Conservation (phyloP, 2,329 filamentous ascomycete species). For the Fusarium mangiferae region DNA sequence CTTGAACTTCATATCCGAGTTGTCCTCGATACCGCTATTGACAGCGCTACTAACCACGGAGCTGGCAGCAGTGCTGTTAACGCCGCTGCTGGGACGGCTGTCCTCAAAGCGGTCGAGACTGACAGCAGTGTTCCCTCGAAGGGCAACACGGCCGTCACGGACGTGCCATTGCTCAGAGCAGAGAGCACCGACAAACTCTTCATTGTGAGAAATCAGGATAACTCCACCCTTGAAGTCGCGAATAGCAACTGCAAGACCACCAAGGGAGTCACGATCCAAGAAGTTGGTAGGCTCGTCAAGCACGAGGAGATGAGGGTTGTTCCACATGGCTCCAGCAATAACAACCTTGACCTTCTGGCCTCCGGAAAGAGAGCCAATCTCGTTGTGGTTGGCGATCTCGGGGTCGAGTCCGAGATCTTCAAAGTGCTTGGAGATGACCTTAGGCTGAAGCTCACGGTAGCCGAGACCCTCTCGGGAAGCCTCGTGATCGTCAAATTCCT, state of each 20-base stretch:
- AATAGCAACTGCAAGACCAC: conserved; percentile 96
- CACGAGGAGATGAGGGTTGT: conserved; percentile 96
- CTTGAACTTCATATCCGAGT: conserved; percentile 84
- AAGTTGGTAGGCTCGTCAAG: conserved; percentile 99
- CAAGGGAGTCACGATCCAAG: conserved; percentile 96
- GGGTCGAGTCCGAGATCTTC: conserved; percentile 96
- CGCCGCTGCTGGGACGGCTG: conserved; percentile 68
- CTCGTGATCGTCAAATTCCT: conserved; percentile 99
- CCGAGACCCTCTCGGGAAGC: conserved; percentile 98
- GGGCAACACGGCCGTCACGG: conserved; percentile 84
- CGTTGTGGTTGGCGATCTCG: conserved; percentile 98
- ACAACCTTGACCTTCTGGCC: conserved; percentile 99
- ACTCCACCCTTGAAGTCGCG: conserved; percentile 98
- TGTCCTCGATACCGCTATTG: conserved; percentile 87
- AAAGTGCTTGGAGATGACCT: conserved; percentile 97
- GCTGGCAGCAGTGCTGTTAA: conserved; percentile 65
- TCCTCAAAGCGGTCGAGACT: conserved; percentile 89
- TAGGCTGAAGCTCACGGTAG: conserved; percentile 91
- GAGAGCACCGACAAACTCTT: conserved; percentile 96
- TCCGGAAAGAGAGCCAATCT: conserved; percentile 94
- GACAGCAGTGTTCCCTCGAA: conserved; percentile 81
- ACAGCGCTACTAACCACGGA: conserved; percentile 67
- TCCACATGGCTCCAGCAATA: conserved; percentile 96
- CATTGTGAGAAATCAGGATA: conserved; percentile 99
- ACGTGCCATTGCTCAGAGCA: conserved; percentile 98